Evolutionary conservation across 371 early-diverging fungal species (phyloP).

Genomic region (Mucor lusitanicus): DNA sequence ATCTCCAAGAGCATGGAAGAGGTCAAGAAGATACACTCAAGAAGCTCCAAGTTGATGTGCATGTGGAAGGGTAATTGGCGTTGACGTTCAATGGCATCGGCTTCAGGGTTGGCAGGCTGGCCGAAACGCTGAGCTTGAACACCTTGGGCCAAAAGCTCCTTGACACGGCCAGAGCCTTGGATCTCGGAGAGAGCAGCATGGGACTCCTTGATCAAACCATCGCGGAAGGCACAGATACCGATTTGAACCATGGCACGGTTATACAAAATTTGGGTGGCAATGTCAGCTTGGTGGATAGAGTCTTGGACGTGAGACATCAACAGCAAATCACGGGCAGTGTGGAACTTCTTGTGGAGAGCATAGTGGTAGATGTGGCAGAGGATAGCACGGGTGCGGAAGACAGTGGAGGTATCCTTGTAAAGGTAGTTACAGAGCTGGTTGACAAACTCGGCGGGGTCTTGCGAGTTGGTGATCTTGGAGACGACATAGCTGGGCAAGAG

Average conservation of each 20-base stretch:
- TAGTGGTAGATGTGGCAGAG: slow-evolving; percentile 96
- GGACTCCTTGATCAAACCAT: slow-evolving; percentile 89
- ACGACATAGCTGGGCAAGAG: slow-evolving; percentile 45
- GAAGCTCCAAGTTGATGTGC: slow-evolving; percentile 97
- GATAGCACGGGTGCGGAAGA: slow-evolving; percentile 93
- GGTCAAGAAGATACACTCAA: slow-evolving; percentile 95
- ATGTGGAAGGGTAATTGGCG: slow-evolving; percentile 98
- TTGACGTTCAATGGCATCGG: slow-evolving; percentile 87
- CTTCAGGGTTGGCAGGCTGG: slow-evolving; percentile 72
- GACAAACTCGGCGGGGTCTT: slow-evolving; percentile 68
- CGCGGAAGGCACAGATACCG: slow-evolving; percentile 96
- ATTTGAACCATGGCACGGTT: slow-evolving; percentile 96
- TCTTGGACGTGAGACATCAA: slow-evolving; percentile 98
- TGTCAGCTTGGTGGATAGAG: slow-evolving; percentile 85
- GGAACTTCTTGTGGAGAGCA: slow-evolving; percentile 93
- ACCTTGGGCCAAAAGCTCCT: slow-evolving; percentile 96
- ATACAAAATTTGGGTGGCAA: slow-evolving; percentile 92
- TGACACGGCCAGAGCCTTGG: slow-evolving; percentile 81
- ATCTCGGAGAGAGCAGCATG: slow-evolving; percentile 89
- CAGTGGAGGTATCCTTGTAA: slow-evolving; percentile 84
- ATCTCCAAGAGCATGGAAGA: slow-evolving; percentile 96
- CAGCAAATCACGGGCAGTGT: slow-evolving; percentile 93
- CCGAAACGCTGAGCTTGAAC: slow-evolving; percentile 75
- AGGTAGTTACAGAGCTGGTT: slow-evolving; percentile 83
- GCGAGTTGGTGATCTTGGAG: slow-evolving; percentile 40